Conservation (phyloP, 2,329 filamentous ascomycete species). For the Trichoderma sp. region DNA sequence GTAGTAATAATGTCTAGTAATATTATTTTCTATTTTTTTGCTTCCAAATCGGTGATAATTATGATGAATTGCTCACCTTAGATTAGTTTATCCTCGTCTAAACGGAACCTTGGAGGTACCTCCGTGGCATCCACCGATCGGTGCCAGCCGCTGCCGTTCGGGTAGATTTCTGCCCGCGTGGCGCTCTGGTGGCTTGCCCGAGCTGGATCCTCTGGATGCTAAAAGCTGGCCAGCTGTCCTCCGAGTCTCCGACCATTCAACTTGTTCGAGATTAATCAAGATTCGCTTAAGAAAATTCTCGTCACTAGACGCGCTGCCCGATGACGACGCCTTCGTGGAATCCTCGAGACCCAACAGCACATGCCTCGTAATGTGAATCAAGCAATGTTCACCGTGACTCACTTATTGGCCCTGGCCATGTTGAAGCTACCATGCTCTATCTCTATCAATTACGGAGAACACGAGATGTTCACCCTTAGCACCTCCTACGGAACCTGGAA, state of each 20-base stretch:
- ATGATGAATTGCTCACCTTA: neutral
- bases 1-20: neutral
- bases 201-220: neutral
- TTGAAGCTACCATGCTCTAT: neutral
- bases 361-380: neutral
- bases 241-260: neutral
- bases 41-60: neutral
- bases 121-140: neutral
- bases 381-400: neutral
- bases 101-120: neutral
- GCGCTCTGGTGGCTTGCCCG: neutral
- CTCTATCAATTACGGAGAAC: neutral
- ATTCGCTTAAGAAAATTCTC: neutral
- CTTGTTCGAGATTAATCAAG: neutral
- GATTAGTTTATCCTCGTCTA: no score
- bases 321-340: neutral
- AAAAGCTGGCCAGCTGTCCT: neutral
- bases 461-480: neutral
- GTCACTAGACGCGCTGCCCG: neutral
- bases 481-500: neutral
- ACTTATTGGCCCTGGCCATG: neutral
- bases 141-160: neutral
- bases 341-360: no score
- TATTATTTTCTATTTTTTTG: neutral
- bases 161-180: constrained; percentile 9